Evolutionary conservation across 2,329 filamentous ascomycete species (phyloP).

Genomic region (Penicillium sp.): DNA sequence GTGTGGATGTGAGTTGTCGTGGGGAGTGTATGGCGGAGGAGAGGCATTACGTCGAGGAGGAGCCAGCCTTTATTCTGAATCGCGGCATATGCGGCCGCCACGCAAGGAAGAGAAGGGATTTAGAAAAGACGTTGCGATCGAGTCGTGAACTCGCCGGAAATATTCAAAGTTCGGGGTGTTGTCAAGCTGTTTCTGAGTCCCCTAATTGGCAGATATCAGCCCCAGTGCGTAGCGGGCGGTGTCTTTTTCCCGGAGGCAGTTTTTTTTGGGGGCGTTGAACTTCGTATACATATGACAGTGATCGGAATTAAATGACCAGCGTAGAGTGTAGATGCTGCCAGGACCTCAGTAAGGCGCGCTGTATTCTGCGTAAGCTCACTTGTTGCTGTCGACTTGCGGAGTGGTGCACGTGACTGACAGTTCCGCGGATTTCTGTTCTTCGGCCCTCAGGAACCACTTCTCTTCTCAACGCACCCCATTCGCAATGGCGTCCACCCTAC

Average conservation of each 20-base stretch:
- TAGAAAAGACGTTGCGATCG: background rate
- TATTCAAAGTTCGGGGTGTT: slow-evolving; percentile 3
- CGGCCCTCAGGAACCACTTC: slow-evolving; percentile 4
- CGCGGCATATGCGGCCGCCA: slow-evolving; percentile 41
- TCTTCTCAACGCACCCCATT: slow-evolving; percentile 9
- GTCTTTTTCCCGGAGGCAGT: slow-evolving; percentile 6
- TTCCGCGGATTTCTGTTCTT: slow-evolving; percentile 25
- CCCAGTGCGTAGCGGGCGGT: slow-evolving; percentile 9
- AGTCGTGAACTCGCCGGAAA: background rate
- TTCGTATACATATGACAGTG: background rate
- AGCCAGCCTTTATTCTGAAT: slow-evolving; percentile 40
- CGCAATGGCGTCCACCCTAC: slow-evolving; percentile 36
- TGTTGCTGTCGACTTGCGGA: slow-evolving; percentile 17
- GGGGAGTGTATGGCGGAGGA: slow-evolving; percentile 35
- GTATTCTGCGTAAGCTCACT: background rate
- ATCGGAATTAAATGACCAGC: background rate
- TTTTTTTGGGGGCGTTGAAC: background rate
- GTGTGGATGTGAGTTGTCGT: slow-evolving; percentile 24
- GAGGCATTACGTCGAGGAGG: slow-evolving; percentile 40
- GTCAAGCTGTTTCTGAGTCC: slow-evolving; percentile 8
- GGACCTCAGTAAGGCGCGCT: background rate
- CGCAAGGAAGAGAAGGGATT: slow-evolving; percentile 20
- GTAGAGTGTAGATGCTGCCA: slow-evolving; percentile 3
- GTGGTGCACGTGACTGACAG: slow-evolving; percentile 22
- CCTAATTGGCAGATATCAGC: slow-evolving; percentile 12